Evolutionary conservation across 2,329 filamentous ascomycete species (phyloP).

Genomic region (Penicillium sp.): DNA sequence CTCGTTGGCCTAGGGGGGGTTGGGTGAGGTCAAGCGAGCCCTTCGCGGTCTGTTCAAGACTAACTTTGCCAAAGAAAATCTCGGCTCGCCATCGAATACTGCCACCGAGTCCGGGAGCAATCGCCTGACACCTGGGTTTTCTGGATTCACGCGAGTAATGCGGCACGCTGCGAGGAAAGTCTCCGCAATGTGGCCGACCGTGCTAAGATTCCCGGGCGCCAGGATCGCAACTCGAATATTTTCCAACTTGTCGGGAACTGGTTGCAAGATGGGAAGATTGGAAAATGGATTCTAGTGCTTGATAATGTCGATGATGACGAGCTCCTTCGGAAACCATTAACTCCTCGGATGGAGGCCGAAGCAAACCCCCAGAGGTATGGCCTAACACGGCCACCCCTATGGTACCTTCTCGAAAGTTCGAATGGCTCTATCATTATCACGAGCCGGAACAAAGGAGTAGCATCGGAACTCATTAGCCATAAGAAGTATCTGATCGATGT

Average conservation of each 20-base stretch:
- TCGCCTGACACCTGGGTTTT: constrained; percentile 39
- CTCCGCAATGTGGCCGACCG: constrained; percentile 3
- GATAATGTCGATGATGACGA: constrained; percentile 32
- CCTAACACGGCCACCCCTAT: constrained; percentile 5
- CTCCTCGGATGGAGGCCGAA: not conserved
- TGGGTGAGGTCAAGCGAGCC: not conserved
- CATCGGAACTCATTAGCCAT: constrained; percentile 11
- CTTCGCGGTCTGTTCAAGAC: not conserved
- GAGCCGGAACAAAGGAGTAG: constrained; percentile 17
- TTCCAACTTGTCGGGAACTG: constrained; percentile 32
- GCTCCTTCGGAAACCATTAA: constrained; percentile 15
- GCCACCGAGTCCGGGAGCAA: constrained; percentile 30
- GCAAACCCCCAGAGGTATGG: not conserved
- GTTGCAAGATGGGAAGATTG: constrained; percentile 28
- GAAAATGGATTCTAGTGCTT: constrained; percentile 30
- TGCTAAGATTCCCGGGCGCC: constrained; percentile 21
- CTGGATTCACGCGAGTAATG: constrained; percentile 43
- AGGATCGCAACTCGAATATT: constrained; percentile 37
- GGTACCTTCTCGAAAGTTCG: constrained; percentile 21
- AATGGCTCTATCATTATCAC: constrained; percentile 27
- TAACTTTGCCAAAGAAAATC: constrained; percentile 34
- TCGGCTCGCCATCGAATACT: constrained; percentile 45
- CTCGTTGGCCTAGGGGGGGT: too few species aligned
- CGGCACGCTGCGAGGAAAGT: constrained; percentile 13
- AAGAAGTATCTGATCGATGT: constrained; percentile 17